Conservation (phyloP, 176 grass and related monocot genomes). For the Dendrocalamus sinicus region DNA sequence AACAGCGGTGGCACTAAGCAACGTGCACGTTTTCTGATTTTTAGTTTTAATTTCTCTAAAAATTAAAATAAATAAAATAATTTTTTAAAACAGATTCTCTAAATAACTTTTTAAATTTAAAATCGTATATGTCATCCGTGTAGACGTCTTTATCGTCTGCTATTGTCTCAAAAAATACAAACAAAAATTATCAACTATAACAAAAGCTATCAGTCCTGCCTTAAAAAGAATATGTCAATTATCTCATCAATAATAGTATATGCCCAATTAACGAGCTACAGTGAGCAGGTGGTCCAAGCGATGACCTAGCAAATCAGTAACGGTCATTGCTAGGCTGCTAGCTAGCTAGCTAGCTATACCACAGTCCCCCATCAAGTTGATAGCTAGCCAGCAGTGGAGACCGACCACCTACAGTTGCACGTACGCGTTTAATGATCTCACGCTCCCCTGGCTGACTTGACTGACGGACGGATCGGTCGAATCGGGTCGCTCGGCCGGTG, state of each 20-base stretch:
- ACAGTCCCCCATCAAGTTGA: not conserved
- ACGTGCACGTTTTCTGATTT: not conserved
- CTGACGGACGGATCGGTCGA: not conserved
- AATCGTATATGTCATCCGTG: too few species aligned
- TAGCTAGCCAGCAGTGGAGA: not conserved
- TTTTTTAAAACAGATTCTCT: too few species aligned
- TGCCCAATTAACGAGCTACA: constrained; percentile 30
- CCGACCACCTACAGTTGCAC: not conserved
- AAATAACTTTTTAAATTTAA: too few species aligned
- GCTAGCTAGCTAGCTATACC: not conserved
- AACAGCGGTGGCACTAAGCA: not conserved
- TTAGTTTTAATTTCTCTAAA: too few species aligned
- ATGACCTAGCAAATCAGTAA: not conserved
- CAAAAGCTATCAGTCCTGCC: too few species aligned
- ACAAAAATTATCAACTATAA: too few species aligned
- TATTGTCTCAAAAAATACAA: too few species aligned
- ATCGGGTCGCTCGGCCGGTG: not conserved
- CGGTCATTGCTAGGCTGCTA: not conserved
- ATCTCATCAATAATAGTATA: constrained; percentile 27
- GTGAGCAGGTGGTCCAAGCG: constrained; percentile 11
- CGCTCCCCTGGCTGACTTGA: not conserved
- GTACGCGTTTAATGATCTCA: not conserved
- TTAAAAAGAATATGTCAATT: too few species aligned
- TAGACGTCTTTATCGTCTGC: too few species aligned
- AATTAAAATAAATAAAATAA: too few species aligned